Percentiles rank a stretch among this genome's conserved stretches.
Evolutionary conservation across 768 basidiomycete species (phyloP).

Genomic region (Tylopilus rubrobrunneus): DNA sequence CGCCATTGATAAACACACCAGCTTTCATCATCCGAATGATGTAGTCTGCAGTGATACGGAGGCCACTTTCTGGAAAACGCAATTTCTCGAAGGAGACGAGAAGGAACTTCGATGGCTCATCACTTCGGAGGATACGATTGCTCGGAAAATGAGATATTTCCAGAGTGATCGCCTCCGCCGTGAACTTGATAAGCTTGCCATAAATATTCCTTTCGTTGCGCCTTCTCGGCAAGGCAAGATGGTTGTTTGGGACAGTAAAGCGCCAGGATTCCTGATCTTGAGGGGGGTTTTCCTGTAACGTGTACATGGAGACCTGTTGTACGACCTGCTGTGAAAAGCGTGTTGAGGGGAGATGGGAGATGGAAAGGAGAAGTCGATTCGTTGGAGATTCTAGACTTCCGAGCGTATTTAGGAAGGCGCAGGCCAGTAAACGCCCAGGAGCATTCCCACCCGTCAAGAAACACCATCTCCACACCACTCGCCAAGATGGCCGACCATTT

Average conservation of each 20-base stretch:
- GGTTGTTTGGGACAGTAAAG: conserved; percentile 37
- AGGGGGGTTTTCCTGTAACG: conserved; percentile 37
- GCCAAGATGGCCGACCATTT: conserved; percentile 15
- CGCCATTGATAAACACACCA: conserved; percentile 53
- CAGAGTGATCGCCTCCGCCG: conserved; percentile 46
- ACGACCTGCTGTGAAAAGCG: no score
- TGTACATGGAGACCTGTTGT: conserved; percentile 28
- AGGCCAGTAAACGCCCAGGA: conserved; percentile 3
- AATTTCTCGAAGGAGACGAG: conserved; percentile 50
- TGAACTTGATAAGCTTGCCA: conserved; percentile 53
- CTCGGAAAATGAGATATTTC: conserved; percentile 46
- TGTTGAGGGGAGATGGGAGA: no score
- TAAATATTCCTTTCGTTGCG: conserved; percentile 25
- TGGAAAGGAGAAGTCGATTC: no score
- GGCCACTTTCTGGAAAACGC: conserved; percentile 50
- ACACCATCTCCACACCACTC: conserved; percentile 1
- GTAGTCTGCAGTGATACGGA: conserved; percentile 51
- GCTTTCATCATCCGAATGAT: conserved; percentile 50
- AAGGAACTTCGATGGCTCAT: conserved; percentile 56
- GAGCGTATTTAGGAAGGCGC: conserved; percentile 12
- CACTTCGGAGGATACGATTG: conserved; percentile 56
- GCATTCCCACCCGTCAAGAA: conserved; percentile 17
- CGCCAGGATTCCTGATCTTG: conserved; percentile 52
- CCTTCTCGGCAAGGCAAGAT: conserved; percentile 26
- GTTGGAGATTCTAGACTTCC: conserved; percentile 1